Conservation (phyloP, 257 asterid species). For the Capsicum chinense region DNA sequence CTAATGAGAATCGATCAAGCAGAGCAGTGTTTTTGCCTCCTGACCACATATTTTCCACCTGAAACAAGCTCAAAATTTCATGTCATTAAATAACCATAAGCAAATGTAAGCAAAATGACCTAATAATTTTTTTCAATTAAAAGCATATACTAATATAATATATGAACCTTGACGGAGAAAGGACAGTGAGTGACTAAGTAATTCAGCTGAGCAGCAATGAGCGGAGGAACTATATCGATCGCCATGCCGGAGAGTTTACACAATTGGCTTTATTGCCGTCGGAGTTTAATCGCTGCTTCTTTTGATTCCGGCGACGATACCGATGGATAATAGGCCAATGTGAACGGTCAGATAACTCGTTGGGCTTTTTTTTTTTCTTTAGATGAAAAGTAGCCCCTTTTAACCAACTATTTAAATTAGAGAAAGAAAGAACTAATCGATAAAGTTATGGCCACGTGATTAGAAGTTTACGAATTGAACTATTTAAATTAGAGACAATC, state of each 20-base stretch:
- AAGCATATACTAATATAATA: too few relatives aligned
- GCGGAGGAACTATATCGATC: constrained; percentile 79
- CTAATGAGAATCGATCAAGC: constrained; percentile 84
- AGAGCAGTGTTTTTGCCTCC: constrained; percentile 76
- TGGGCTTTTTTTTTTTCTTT: not conserved
- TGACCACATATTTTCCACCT: constrained; percentile 91
- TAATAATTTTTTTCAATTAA: not conserved
- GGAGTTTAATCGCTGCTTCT: not conserved
- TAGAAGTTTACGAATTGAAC: too few relatives aligned
- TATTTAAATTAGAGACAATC: too few relatives aligned
- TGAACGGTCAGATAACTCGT: not conserved
- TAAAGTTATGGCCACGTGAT: too few relatives aligned
- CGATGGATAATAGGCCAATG: too few relatives aligned
- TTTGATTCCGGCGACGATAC: not conserved
- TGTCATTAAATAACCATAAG: not conserved
- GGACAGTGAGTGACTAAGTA: constrained; percentile 69
- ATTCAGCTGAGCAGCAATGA: constrained; percentile 78
- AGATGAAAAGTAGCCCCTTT: not conserved
- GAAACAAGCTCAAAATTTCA: constrained; percentile 33
- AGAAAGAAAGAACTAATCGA: too few relatives aligned
- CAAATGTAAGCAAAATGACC: constrained; percentile 20
- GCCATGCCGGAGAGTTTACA: constrained; percentile 52
- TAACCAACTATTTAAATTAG: not conserved
- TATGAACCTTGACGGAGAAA: constrained; percentile 69
- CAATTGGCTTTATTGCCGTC: not conserved